phyloP scores from a whole-genome alignment of 1,284 basidiomycete species.

The Serendipita sp. region DNA sequence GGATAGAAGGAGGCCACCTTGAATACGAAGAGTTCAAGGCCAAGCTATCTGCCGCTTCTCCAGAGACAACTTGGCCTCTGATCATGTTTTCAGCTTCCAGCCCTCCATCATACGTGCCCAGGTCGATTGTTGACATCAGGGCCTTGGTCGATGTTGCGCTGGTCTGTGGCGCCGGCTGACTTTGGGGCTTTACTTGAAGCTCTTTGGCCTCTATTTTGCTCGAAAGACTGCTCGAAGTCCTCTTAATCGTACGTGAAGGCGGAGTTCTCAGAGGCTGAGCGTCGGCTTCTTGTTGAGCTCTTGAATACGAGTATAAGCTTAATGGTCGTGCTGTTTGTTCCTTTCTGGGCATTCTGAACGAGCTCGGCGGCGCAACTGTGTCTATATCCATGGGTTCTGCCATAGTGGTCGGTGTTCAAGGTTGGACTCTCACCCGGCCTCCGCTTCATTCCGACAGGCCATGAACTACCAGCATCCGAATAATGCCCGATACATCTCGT shows the following conservation, averaged over 20 bases:
- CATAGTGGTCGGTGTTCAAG: background rate
- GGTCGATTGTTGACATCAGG: conserved; percentile 32
- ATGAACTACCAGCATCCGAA: no score
- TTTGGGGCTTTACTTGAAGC: background rate
- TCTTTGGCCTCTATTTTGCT: background rate
- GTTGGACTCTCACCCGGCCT: background rate
- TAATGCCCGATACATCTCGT: no score
- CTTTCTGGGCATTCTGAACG: background rate
- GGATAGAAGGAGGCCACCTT: conserved; percentile 28
- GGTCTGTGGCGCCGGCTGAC: background rate
- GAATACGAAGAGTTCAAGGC: conserved; percentile 64
- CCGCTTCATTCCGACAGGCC: background rate
- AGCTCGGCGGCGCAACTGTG: background rate
- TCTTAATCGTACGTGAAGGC: background rate
- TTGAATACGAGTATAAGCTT: background rate
- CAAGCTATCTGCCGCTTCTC: conserved; percentile 59
- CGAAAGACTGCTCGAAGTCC: background rate
- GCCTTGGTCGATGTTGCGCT: background rate
- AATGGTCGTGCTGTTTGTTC: background rate
- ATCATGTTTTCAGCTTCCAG: conserved; percentile 61
- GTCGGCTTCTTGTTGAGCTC: background rate
- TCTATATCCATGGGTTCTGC: background rate
- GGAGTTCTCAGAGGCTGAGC: background rate
- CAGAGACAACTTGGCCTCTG: conserved; percentile 42
- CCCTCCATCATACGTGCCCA: conserved; percentile 77